phyloP scores from a whole-genome alignment of 306 rosid species.

The Amphicarpaea edgeworthii region DNA sequence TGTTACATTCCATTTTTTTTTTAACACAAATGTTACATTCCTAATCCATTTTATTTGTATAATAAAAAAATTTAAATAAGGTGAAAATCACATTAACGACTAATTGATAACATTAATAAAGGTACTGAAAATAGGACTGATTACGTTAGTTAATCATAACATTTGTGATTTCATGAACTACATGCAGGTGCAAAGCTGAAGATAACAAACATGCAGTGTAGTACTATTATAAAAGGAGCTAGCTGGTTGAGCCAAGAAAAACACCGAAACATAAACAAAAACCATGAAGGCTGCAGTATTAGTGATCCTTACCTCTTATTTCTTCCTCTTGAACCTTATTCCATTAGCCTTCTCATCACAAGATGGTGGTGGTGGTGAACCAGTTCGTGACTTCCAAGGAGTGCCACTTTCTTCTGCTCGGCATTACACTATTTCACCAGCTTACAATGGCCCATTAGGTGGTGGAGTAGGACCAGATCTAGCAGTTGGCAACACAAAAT shows the following conservation, averaged over 20 bases:
- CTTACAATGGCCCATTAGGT: background rate
- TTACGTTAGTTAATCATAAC: no score
- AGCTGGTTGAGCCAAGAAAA: background rate
- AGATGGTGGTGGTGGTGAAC: no score
- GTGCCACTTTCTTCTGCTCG: background rate
- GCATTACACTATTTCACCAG: background rate
- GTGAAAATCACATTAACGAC: no score
- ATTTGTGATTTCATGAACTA: no score
- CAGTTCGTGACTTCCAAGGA: background rate
- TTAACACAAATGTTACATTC: no score
- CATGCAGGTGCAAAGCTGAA: background rate
- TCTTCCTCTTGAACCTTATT: constrained; percentile 12
- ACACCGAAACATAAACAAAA: background rate
- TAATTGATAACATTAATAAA: no score
- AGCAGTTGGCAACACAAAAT: background rate
- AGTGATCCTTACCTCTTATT: background rate
- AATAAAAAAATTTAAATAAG: no score
- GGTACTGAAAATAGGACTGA: no score
- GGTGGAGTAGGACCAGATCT: constrained; percentile 3
- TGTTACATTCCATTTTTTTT: no score
- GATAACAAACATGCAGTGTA: no score
- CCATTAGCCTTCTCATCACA: background rate
- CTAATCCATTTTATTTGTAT: no score
- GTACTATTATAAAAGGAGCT: background rate
- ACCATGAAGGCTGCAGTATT: background rate